Conservation (phyloP, 2,329 filamentous ascomycete species). For the Aspergillus ochraceus region DNA sequence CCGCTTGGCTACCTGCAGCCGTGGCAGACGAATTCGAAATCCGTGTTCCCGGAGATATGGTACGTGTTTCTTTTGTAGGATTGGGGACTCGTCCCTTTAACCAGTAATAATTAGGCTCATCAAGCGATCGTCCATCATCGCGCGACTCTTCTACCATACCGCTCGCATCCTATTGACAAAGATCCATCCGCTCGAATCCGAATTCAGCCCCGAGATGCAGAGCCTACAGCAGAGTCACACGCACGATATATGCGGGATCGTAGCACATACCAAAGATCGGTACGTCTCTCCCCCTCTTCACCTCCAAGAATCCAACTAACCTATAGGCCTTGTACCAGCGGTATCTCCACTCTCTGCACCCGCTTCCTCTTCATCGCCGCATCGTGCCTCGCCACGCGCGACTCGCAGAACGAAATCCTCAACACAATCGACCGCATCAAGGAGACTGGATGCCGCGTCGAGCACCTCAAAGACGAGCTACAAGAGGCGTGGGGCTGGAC, state of each 20-base stretch:
- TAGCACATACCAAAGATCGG: constrained; percentile 78
- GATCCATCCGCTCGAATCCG: constrained; percentile 68
- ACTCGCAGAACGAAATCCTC: constrained; percentile 79
- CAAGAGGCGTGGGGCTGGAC: constrained; percentile 77
- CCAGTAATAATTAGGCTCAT: constrained; percentile 60
- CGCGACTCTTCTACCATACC: constrained; percentile 85
- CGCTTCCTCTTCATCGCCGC: constrained; percentile 77
- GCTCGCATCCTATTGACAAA: constrained; percentile 78
- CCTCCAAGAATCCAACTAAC: neutral
- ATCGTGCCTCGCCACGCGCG: constrained; percentile 65
- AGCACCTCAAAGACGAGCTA: constrained; percentile 69
- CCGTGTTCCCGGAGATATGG: constrained; percentile 85
- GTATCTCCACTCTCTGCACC: constrained; percentile 75
- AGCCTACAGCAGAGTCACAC: constrained; percentile 71
- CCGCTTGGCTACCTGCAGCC: constrained; percentile 76
- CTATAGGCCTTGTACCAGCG: constrained; percentile 40
- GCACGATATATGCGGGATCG: constrained; percentile 84
- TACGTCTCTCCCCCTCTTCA: constrained; percentile 28
- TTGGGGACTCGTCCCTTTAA: neutral
- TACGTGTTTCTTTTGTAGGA: constrained; percentile 41
- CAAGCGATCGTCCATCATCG: constrained; percentile 77
- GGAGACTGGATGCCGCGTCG: constrained; percentile 77
- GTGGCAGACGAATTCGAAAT: constrained; percentile 66
- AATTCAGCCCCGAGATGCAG: constrained; percentile 66
- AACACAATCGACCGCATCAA: constrained; percentile 69